Base-by-base conservation (phyloP, 1,139 yeast species). In the Suhomyces taliae region DNA sequence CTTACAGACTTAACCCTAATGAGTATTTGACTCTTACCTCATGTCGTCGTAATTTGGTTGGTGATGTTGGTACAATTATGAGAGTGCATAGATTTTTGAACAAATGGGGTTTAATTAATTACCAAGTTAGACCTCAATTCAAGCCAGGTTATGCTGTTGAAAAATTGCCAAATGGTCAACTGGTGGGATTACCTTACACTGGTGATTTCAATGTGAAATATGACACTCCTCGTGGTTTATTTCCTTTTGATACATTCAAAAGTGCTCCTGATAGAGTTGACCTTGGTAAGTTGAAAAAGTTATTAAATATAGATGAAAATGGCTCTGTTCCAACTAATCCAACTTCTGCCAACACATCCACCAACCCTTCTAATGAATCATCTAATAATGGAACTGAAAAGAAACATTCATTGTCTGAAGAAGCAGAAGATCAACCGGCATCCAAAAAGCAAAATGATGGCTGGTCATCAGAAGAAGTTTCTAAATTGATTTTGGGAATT, bases 51-150 rank as follows among this genome's bases (percentile, higher is more conserved):
- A 93, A 91, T 61, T 77, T 95, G 52, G 95, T 90, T 24, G 99
- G 99, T 37, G 99, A 95, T 71, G 98, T 91, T 9, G 96, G 97
- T 15, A 86, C 97, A 1, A 79, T 95, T 51, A 83, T 93, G 81
- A 79, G 99, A 54, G 82, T 93, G 9, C 97, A 90, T 64, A 81
- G 89, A 53, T 93, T 95, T 61, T 74, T 95, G 53, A 91, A 83
- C 61, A 89, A 87, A 65, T 95, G 99, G 99, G 99, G 99, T 0
- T 74, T 95, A 49, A 90, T 95, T 47, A 95, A 95, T 66, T 95
- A 95, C 63, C 99, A 93, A 67, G 97, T 85, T 1, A 76, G 80
- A 54, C 87, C 91, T 2, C 84, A 80, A 52, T 70, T 81, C 51
- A 78, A 82, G 55, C 90, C 91, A 2, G 81, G 82, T 39, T 79